phyloP scores from a whole-genome alignment of 768 basidiomycete species.

The Mycena vulgaris region DNA sequence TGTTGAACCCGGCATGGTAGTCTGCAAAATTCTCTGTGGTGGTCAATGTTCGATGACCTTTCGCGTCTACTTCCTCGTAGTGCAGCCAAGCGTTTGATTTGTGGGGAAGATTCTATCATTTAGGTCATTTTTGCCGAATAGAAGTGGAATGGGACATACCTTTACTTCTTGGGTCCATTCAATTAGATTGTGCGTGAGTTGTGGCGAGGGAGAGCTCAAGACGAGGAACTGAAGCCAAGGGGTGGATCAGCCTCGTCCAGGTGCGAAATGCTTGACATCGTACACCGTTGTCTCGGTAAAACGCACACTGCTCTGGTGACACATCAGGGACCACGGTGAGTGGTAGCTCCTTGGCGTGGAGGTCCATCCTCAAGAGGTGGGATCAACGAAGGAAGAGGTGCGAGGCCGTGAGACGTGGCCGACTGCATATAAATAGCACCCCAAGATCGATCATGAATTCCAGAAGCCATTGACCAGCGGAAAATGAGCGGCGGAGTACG shows the following conservation, averaged over 20 bases:
- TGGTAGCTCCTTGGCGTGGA: neutral
- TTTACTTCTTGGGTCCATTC: constrained; percentile 37
- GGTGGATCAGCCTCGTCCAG: neutral
- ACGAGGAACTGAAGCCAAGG: constrained; percentile 23
- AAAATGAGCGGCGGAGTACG: neutral
- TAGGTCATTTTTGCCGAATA: neutral
- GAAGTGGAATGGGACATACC: neutral
- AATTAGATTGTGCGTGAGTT: constrained; percentile 14
- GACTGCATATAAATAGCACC: neutral
- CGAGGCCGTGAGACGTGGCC: neutral
- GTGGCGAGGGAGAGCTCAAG: constrained; percentile 18
- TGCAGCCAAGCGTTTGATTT: constrained; percentile 35
- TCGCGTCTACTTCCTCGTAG: constrained; percentile 32
- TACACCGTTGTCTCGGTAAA: constrained; percentile 17
- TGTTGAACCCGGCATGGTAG: constrained; percentile 32
- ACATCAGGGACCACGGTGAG: neutral
- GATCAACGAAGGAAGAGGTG: neutral
- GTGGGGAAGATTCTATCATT: constrained; percentile 27
- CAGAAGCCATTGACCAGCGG: neutral
- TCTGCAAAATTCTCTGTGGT: constrained; percentile 36
- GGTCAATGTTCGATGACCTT: constrained; percentile 14
- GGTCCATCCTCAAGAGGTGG: neutral
- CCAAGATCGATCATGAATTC: neutral
- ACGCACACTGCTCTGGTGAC: constrained; percentile 1
- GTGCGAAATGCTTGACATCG: neutral